Evolutionary conservation across 306 rosid genomes (phyloP).

Genomic region (Oxytropis ochrocephala): DNA sequence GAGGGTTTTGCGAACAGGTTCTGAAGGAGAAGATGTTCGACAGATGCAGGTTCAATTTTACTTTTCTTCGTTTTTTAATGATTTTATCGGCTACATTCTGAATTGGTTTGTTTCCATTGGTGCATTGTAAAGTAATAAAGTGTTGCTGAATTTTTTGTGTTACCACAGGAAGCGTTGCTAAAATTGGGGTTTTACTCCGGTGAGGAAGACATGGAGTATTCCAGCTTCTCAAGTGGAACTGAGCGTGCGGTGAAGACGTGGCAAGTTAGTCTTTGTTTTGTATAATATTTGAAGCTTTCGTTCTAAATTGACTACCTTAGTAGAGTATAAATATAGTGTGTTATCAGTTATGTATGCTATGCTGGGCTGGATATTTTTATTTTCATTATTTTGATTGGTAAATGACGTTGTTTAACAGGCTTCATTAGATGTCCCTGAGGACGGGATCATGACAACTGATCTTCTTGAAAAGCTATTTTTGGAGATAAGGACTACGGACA

Average conservation of each 20-base stretch:
- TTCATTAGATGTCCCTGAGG: conserved; percentile 55
- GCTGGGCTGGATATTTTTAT: background rate
- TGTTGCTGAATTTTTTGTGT: background rate
- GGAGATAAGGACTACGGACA: conserved; percentile 24
- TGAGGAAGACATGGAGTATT: conserved; percentile 84
- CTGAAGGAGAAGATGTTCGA: conserved; percentile 81
- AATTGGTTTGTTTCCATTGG: background rate
- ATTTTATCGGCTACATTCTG: background rate
- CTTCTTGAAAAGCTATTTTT: conserved; percentile 59
- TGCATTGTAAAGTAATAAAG: background rate
- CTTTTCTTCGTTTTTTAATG: background rate
- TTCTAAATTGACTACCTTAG: background rate
- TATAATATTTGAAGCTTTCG: background rate
- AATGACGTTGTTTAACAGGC: conserved; percentile 39
- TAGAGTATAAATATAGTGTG: background rate
- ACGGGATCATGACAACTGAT: conserved; percentile 76
- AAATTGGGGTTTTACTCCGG: conserved; percentile 85
- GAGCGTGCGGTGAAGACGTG: conserved; percentile 96
- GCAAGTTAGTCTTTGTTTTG: conserved; percentile 63
- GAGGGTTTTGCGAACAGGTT: conserved; percentile 46
- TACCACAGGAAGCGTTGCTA: conserved; percentile 65
- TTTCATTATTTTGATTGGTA: conserved; percentile 6
- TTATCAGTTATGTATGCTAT: background rate
- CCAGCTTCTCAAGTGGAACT: conserved; percentile 78
- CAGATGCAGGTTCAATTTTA: conserved; percentile 70